These are phyloP conservation scores for Silene uniflora DNA, from an alignment of 148 eudicot species.

Conservation along the genomic window DNA sequence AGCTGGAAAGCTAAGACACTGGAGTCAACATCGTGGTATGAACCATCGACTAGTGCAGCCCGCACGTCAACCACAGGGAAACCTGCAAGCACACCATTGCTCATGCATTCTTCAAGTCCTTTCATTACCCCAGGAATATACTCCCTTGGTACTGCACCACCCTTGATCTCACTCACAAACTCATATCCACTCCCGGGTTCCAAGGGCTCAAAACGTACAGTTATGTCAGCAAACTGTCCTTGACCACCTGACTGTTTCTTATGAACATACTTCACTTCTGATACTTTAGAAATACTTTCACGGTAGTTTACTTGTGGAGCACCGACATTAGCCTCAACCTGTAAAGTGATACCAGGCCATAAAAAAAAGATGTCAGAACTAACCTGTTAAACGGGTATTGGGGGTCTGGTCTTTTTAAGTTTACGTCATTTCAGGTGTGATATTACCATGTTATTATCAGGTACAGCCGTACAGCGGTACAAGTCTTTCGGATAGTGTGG, in stretches of 20 bases:
- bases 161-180: slow-evolving; percentile 94
- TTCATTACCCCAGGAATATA: slow-evolving; percentile 92
- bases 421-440: too few species aligned
- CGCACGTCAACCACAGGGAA: slow-evolving; percentile 95
- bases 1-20: slow-evolving; percentile 94
- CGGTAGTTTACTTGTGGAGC: slow-evolving; percentile 99
- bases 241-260: slow-evolving; percentile 96
- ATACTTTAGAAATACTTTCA: slow-evolving; percentile 72
- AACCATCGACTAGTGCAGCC: slow-evolving; percentile 75
- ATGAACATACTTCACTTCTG: slow-evolving; percentile 79
- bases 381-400: too few species aligned
- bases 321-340: slow-evolving; percentile 98
- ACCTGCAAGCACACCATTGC: slow-evolving; percentile 85
- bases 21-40: slow-evolving; percentile 96
- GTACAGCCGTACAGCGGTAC: too few species aligned
- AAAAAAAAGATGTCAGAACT: slow-evolving; percentile 11
- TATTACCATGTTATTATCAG: too few species aligned
- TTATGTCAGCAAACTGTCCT: slow-evolving; percentile 95
- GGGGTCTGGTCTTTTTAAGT: too few species aligned
- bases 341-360: background rate
- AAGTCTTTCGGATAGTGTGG: too few species aligned
- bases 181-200: slow-evolving; percentile 87
- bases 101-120: slow-evolving; percentile 87
- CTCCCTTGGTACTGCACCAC: slow-evolving; percentile 87
- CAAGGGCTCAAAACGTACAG: slow-evolving; percentile 79